These are phyloP conservation scores for Arthrinium phaeospermum DNA, from an alignment of 2,329 filamentous ascomycete genomes.

Conservation along the genomic window DNA sequence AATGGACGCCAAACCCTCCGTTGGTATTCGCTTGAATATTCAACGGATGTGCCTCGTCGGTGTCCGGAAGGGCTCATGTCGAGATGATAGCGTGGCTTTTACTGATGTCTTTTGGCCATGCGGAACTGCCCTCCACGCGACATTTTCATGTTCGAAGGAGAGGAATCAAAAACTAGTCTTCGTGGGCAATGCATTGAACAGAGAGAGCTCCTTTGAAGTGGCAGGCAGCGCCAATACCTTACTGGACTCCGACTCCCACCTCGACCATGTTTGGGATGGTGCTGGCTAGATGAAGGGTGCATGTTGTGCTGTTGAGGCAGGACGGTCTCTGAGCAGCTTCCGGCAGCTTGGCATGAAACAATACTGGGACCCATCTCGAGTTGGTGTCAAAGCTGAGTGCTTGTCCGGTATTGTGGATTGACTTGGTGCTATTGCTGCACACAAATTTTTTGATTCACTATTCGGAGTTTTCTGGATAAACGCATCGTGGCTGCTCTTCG, in stretches of 20 bases:
- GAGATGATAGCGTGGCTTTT: slow-evolving; percentile 84
- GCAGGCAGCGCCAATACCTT: slow-evolving; percentile 27
- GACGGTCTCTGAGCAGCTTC: slow-evolving; percentile 29
- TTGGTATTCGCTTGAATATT: slow-evolving; percentile 35
- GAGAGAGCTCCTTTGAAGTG: slow-evolving; percentile 62
- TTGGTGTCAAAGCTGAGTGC: slow-evolving; percentile 93
- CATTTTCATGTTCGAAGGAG: slow-evolving; percentile 53
- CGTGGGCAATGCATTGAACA: slow-evolving; percentile 84
- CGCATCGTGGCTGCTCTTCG: slow-evolving; percentile 29
- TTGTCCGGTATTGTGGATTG: slow-evolving; percentile 67
- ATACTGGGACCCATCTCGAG: slow-evolving; percentile 82
- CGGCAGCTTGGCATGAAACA: slow-evolving; percentile 33
- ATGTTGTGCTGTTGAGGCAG: slow-evolving; percentile 20
- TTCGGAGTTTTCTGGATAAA: slow-evolving; percentile 22
- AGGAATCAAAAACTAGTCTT: slow-evolving; percentile 94
- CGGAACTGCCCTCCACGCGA: slow-evolving; percentile 66
- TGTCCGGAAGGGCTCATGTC: slow-evolving; percentile 45
- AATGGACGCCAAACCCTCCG: slow-evolving; percentile 55
- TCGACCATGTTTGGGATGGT: slow-evolving; percentile 31
- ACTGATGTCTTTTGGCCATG: slow-evolving; percentile 93
- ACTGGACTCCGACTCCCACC: slow-evolving; percentile 37
- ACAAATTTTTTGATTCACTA: slow-evolving; percentile 35
- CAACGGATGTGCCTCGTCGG: slow-evolving; percentile 51
- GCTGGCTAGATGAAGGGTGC: slow-evolving; percentile 26
- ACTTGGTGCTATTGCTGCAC: slow-evolving; percentile 24